A percentile compares a stretch with the other conserved stretches of the same genome.
These are phyloP conservation scores for Grosmannia clavigera DNA, from an alignment of 2,329 filamentous ascomycete genomes.

Conservation along the genomic window DNA sequence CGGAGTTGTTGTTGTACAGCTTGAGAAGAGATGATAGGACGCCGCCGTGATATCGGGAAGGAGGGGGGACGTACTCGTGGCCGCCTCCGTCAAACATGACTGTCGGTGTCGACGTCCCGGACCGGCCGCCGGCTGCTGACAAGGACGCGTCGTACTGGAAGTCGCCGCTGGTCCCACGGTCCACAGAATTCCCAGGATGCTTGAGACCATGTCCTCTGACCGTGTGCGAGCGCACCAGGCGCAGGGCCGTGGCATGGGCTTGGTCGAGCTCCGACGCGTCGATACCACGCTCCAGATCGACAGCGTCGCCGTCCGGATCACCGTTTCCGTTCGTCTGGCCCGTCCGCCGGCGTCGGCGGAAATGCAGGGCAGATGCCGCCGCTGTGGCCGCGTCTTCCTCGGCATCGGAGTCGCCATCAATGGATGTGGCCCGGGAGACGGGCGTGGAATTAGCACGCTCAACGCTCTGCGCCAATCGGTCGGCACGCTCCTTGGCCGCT, in stretches of 20 bases:
- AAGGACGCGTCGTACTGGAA: slow-evolving; percentile 12
- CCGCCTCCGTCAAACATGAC: slow-evolving; percentile 46
- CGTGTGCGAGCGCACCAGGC: slow-evolving; percentile 12
- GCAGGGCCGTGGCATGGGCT: slow-evolving; percentile 8
- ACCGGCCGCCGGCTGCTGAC: slow-evolving; percentile 5
- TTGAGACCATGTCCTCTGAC: neutral
- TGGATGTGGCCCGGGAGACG: slow-evolving; percentile 16
- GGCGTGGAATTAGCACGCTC: slow-evolving; percentile 18
- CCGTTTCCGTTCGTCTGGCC: neutral
- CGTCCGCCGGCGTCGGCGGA: neutral
- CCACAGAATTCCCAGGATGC: neutral
- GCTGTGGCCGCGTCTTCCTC: neutral
- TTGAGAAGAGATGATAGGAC: slow-evolving; percentile 62
- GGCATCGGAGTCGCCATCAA: slow-evolving; percentile 11
- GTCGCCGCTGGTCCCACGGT: neutral
- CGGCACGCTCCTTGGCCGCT: slow-evolving; percentile 22
- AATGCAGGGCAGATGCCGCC: neutral
- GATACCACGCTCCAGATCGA: slow-evolving; percentile 4
- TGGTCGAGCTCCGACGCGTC: neutral
- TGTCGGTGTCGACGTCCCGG: slow-evolving; percentile 23
- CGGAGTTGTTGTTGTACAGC: slow-evolving; percentile 40
- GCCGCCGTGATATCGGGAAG: slow-evolving; percentile 58
- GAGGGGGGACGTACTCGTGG: slow-evolving; percentile 50
- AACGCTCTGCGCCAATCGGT: slow-evolving; percentile 21
- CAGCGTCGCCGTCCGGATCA: neutral